Conservation (phyloP, 257 asterid genomes). For the Nicotiana paniculata region DNA sequence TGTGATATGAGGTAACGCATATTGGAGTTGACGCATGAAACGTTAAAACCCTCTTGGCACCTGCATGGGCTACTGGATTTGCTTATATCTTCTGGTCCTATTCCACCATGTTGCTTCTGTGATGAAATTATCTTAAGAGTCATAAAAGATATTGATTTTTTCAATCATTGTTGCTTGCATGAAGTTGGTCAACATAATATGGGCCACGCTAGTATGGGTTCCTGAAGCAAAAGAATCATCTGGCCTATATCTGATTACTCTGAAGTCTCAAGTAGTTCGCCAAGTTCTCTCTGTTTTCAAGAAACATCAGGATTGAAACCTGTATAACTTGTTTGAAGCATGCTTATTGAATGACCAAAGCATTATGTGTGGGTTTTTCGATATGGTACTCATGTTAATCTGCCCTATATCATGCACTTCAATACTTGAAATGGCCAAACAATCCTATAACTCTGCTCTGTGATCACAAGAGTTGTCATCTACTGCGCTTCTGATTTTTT, state of each 20-base stretch:
- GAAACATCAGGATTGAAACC: background rate
- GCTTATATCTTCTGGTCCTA: constrained; percentile 1
- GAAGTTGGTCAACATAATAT: background rate
- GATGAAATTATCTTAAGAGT: background rate
- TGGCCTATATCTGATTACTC: background rate
- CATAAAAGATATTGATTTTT: background rate
- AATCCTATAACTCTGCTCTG: background rate
- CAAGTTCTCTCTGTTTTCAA: background rate
- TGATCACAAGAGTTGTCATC: background rate
- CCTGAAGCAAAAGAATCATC: background rate
- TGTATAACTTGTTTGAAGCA: background rate
- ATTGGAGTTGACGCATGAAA: background rate
- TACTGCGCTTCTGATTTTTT: background rate
- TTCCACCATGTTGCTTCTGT: background rate
- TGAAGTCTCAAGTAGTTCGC: background rate
- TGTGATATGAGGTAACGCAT: background rate
- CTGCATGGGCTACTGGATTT: background rate
- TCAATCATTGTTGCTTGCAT: background rate
- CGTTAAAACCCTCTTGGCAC: background rate
- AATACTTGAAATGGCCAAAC: background rate
- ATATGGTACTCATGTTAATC: background rate
- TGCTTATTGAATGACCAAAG: background rate
- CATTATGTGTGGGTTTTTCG: background rate
- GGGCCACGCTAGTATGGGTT: background rate
- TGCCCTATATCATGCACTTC: background rate